Conservation (phyloP, 805 yeast genomes). For the Spathaspora gorwiae region DNA sequence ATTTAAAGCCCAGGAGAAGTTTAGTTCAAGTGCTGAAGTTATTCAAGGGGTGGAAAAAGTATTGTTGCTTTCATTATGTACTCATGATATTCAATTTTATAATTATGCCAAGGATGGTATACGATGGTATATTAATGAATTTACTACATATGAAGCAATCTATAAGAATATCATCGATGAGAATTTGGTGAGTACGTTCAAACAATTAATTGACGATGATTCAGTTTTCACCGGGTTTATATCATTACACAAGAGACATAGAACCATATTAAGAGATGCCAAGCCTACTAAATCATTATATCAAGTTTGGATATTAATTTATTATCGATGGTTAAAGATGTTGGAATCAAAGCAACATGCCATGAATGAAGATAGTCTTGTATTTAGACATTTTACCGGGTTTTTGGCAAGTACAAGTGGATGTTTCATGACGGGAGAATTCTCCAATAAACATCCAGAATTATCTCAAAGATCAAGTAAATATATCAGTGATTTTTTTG, state of each 20-base stretch:
- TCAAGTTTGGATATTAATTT: slow-evolving; percentile 43
- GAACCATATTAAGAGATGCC: slow-evolving; percentile 29
- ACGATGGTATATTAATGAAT: slow-evolving; percentile 24
- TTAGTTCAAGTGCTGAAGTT: slow-evolving; percentile 11
- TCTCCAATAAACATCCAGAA: slow-evolving; percentile 11
- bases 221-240: slow-evolving; percentile 63
- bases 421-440: slow-evolving; percentile 37
- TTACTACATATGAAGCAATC: slow-evolving; percentile 3
- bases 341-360: slow-evolving; percentile 18
- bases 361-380: slow-evolving; percentile 36
- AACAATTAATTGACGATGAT: slow-evolving; percentile 46
- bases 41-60: slow-evolving; percentile 33
- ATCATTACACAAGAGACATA: slow-evolving; percentile 66
- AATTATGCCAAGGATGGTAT: slow-evolving; percentile 35
- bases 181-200: slow-evolving; percentile 25
- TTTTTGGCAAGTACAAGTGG: slow-evolving; percentile 70
- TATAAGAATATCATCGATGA: slow-evolving; percentile 9
- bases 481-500: slow-evolving; percentile 45
- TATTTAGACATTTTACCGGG: slow-evolving; percentile 67
- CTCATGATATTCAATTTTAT: slow-evolving; percentile 41
- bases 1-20: slow-evolving; percentile 5
- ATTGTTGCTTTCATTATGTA: slow-evolving; percentile 35
- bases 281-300: slow-evolving; percentile 25
- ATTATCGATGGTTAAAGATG: slow-evolving; percentile 43
- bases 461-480: slow-evolving; percentile 24